Evolutionary conservation across 2,329 filamentous ascomycete genomes (phyloP).

Genomic region (Endoconidiophora laricicola): DNA sequence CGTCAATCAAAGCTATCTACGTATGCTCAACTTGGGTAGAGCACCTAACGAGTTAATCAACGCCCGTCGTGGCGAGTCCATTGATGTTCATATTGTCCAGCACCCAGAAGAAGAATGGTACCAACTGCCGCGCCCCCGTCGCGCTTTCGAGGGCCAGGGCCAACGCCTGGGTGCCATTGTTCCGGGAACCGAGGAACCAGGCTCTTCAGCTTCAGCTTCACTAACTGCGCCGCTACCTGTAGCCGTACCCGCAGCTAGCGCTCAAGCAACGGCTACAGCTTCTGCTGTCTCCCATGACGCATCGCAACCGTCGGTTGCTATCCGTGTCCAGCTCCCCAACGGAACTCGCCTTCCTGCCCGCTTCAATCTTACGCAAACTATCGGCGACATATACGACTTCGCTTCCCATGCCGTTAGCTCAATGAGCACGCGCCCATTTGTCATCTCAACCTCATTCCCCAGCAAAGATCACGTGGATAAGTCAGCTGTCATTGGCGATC

Average conservation of each 20-base stretch:
- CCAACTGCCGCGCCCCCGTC: conserved; percentile 56
- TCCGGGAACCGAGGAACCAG: conserved; percentile 33
- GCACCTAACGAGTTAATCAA: conserved; percentile 66
- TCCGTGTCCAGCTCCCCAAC: conserved; percentile 65
- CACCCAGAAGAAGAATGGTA: conserved; percentile 54
- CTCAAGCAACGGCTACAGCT: conserved; percentile 19
- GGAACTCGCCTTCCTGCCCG: conserved; percentile 61
- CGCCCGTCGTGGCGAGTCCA: conserved; percentile 55
- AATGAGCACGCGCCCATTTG: conserved; percentile 46
- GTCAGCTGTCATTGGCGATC: conserved; percentile 37
- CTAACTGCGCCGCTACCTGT: conserved; percentile 10
- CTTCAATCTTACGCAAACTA: conserved; percentile 65
- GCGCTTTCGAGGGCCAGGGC: conserved; percentile 56
- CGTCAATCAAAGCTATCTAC: conserved; percentile 51
- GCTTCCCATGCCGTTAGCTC: conserved; percentile 43
- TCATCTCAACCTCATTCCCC: conserved; percentile 68
- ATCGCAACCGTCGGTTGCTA: conserved; percentile 45
- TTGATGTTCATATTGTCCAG: conserved; percentile 65
- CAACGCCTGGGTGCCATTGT: conserved; percentile 63
- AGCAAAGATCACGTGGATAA: conserved; percentile 65
- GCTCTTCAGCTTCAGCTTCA: neutral
- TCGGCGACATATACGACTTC: conserved; percentile 64
- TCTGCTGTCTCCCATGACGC: conserved; percentile 15
- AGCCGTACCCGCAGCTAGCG: too few species aligned
- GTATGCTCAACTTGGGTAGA: conserved; percentile 60